These are phyloP conservation scores for Pyricularia sp. DNA, from an alignment of 2,329 filamentous ascomycete genomes.

Conservation along the genomic window DNA sequence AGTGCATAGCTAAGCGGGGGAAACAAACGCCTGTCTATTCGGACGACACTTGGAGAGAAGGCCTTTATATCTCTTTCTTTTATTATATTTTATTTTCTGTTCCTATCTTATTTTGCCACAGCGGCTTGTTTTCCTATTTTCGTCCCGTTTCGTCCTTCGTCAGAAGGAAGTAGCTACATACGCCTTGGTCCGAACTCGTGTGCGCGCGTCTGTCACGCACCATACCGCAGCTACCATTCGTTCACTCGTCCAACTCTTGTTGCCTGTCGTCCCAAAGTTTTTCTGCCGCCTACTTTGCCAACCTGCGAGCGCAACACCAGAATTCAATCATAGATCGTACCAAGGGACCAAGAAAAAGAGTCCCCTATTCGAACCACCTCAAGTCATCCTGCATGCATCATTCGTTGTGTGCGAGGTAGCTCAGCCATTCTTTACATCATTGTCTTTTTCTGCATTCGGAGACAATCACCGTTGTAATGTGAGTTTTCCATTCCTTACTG, in stretches of 20 bases:
- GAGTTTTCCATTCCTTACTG: not conserved
- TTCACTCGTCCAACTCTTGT: not conserved
- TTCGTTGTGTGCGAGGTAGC: not conserved
- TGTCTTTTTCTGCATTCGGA: not conserved
- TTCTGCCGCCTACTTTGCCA: not conserved
- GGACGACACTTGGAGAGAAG: not conserved
- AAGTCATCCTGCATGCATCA: not conserved
- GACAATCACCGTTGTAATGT: not conserved
- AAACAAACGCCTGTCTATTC: not conserved
- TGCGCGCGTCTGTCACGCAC: not conserved
- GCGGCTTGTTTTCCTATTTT: not conserved
- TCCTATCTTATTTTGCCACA: not conserved
- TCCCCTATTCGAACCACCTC: not conserved
- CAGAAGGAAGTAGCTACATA: not conserved
- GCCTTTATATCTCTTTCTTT: not conserved
- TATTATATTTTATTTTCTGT: not conserved
- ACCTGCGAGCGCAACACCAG: not conserved
- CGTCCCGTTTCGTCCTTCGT: not conserved
- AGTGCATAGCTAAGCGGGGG: not conserved
- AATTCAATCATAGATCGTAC: not conserved
- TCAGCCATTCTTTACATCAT: not conserved
- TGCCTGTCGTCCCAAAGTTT: not conserved
- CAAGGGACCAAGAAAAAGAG: not conserved
- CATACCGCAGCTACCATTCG: not conserved
- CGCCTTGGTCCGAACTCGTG: not conserved